Base-by-base conservation (phyloP, 208 protist species). In the Leishmania turanica region DNA sequence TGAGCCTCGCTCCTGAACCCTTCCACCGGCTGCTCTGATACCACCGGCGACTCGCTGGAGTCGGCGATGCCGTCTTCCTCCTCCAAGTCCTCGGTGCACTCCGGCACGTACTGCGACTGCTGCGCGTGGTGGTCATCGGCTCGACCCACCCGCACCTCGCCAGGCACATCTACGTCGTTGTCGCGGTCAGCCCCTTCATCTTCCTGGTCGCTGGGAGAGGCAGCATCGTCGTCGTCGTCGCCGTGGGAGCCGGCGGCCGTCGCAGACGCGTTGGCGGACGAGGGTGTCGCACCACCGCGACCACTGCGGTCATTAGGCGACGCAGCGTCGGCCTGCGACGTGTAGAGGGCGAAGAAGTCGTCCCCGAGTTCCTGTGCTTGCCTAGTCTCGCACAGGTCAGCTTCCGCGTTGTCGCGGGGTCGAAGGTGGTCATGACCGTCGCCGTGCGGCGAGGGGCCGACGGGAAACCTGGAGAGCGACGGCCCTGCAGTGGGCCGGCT, bases 321-420 rank as follows among this genome's bases (percentile, higher is more conserved):
- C 15, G 27, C 72, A 11, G 31, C 31, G 37, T 34, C 58, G 53
- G 40, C 4, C 40, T 77, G 27, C 37, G 78, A 77, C 34, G 81
- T 77, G 73, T 81, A 84, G 64, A 70, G 40, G 51, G 71, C 70
- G 40, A 89, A 89, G 66, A 89, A 86, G 75, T 89, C 80, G 45
- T 89, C 85, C 42, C 47, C 17, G 24, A 89, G 62, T 70, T 84
- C 85, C 69, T 79, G 76, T 4, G 64, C 62, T 9, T 51, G 64
- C 17, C 47, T 6, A 0, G 51, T 51, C 24, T 80, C 79, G 24
- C 37, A 83, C 34, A 68, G 19, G 34, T 79, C 62, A 17, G n/a
- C 75, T 27, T 80, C 60, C 4, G 72, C 53, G 19, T 49, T 31
- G 56, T 66, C 56, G 54, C 34, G 3, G 37, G 15, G 37, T 21